A percentile compares a stretch with the other conserved stretches of the same genome.
phyloP scores from a whole-genome alignment of 805 yeast genomes.

The Ogataea methylovora region DNA sequence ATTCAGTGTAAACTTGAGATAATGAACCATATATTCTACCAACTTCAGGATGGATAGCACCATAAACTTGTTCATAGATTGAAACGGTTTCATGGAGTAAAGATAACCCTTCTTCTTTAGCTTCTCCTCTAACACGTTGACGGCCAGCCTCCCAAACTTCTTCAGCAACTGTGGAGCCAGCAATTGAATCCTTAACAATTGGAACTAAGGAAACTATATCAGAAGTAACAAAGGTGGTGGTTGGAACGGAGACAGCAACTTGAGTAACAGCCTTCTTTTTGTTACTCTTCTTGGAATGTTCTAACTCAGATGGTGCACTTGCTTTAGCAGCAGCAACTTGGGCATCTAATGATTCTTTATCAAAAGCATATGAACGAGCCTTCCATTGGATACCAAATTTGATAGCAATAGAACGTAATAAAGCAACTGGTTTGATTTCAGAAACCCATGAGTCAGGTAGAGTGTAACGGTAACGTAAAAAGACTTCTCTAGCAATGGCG shows the following conservation, averaged over 20 bases:
- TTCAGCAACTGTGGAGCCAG: constrained; percentile 59
- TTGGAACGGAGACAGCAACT: constrained; percentile 6
- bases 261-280: constrained; percentile 21
- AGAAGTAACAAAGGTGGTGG: constrained; percentile 42
- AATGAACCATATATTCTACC: constrained; percentile 61
- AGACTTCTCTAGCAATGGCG: constrained; percentile 46
- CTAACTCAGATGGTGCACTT: constrained; percentile 9
- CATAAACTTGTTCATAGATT: constrained; percentile 77
- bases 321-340: constrained; percentile 18
- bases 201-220: constrained; percentile 73
- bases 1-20: constrained; percentile 59
- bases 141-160: constrained; percentile 66
- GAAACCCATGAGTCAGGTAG: constrained; percentile 44
- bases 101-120: constrained; percentile 50
- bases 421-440: constrained; percentile 28
- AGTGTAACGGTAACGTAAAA: constrained; percentile 53
- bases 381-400: constrained; percentile 87
- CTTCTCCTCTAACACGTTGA: constrained; percentile 26
- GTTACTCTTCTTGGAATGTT: constrained; percentile 27
- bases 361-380: constrained; percentile 41
- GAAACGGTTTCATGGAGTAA: constrained; percentile 64
- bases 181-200: constrained; percentile 62
- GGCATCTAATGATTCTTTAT: constrained; percentile 30
- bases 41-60: constrained; percentile 71
- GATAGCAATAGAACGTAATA: constrained; percentile 61